Percentiles rank a stretch among this genome's conserved stretches.
phyloP scores from a whole-genome alignment of 805 yeast genomes.

The Dipodascopsis uninucleata region DNA sequence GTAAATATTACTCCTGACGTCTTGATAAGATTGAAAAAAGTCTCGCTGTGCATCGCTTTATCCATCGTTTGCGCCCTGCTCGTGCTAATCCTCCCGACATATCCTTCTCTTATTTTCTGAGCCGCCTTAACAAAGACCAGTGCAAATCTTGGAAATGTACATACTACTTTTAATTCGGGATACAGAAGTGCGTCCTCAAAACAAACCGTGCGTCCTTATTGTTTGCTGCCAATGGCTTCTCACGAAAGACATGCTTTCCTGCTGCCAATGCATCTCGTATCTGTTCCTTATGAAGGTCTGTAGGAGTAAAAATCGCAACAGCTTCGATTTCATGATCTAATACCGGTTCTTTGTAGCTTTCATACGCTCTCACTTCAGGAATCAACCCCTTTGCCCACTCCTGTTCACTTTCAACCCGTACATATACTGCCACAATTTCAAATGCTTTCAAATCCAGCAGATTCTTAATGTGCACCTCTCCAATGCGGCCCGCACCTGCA shows the following conservation, averaged over 20 bases:
- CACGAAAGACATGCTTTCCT: constrained; percentile 34
- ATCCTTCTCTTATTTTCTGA: background rate
- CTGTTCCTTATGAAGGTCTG: constrained; percentile 28
- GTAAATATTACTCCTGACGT: constrained; percentile 27
- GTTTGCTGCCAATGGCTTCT: constrained; percentile 32
- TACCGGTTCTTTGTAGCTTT: constrained; percentile 6
- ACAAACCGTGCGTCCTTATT: constrained; percentile 25
- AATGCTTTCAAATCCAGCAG: background rate
- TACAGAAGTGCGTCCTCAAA: constrained; percentile 13
- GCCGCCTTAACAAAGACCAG: constrained; percentile 3
- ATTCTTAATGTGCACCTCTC: constrained; percentile 10
- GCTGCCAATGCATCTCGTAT: constrained; percentile 27
- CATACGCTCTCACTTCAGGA: background rate
- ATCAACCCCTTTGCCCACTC: constrained; percentile 4
- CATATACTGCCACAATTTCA: constrained; percentile 7
- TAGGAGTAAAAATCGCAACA: constrained; percentile 32
- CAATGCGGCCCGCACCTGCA: constrained; percentile 17
- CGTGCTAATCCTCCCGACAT: background rate
- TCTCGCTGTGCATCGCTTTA: background rate
- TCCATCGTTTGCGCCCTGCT: constrained; percentile 3
- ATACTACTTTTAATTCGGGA: constrained; percentile 26
- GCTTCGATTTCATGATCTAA: constrained; percentile 21
- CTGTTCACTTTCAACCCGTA: constrained; percentile 2
- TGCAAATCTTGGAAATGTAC: constrained; percentile 20
- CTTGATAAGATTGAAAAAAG: constrained; percentile 19